A percentile compares a stretch with the other conserved stretches of the same genome.
Conservation (phyloP, 73 alveolate genomes). For the Tetrahymena thermophila region DNA sequence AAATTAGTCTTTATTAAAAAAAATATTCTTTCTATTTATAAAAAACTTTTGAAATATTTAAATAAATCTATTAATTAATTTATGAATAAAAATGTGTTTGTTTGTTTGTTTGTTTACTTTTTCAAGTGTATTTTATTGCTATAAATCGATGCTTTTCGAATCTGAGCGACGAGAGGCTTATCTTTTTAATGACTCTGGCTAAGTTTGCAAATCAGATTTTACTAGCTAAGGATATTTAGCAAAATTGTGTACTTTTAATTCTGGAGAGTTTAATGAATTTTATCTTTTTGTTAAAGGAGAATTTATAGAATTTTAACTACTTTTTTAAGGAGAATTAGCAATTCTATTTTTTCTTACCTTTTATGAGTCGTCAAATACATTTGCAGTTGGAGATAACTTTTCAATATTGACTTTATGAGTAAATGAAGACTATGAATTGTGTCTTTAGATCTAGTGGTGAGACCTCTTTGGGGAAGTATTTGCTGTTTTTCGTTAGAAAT, state of each 20-base stretch:
- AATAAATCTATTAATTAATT: no score
- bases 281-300: background rate
- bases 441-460: background rate
- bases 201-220: background rate
- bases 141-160: background rate
- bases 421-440: background rate
- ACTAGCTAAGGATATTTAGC: background rate
- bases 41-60: no score
- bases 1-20: background rate
- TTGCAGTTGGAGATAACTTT: background rate
- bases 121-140: background rate
- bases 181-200: background rate
- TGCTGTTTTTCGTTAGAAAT: background rate
- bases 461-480: background rate
- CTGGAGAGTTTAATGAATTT: background rate
- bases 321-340: background rate
- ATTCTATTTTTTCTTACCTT: background rate
- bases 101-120: no score
- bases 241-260: background rate
- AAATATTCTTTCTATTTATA: no score
- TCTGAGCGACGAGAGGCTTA: background rate
- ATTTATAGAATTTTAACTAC: background rate
- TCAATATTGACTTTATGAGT: background rate
- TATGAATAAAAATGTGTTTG: no score
- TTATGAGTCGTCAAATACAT: background rate